Evolutionary conservation across 1,284 basidiomycete genomes (phyloP), one percentile per base, ranked within the genome.

Genomic region (Malassezia cuniculi): DNA sequence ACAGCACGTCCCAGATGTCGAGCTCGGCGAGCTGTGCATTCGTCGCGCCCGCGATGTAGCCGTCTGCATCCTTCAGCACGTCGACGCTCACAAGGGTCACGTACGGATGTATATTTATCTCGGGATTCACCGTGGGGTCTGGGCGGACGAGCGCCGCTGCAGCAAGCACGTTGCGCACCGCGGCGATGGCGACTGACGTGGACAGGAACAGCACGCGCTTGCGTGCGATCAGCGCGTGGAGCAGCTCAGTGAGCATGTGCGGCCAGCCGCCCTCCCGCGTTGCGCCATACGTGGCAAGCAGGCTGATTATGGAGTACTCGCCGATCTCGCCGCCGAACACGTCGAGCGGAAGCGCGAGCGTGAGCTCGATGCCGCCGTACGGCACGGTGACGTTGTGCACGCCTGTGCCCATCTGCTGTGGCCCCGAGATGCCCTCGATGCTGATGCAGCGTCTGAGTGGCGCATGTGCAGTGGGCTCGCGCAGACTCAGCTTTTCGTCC

Each of bases 1-100:
- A 82, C 26, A 94, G 72, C 1, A 97, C 72, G 67, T 97, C 89
- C 90, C 90, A 97, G 12, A 76, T 74, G 1, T 78, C 78, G 0
- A 81, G 76, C 6, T 81, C 75, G 57, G 89, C 85, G 65, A 94
- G 94, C 21, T 90, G 85, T 1, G 89, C 89, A 60, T 97, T 95
- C 3, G 85, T 90, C 2, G 94, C 87, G 3, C 89, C 89, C 5
- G 87, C 89, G 40, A 97, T 86, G 66, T 81, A 97, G 9, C 83
- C 86, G 4, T 82, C 78, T 33, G 84, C 78, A 29, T 78, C 77
- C 68, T 89, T 81, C 73, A 90, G 81, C 52, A 89, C 81, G 54
- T 90, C 85, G 38, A 85, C 73, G 42, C 82, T 85, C 15, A 78
- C 80, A 42, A 95, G 71, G 60, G 85, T 89, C 10, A 85, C 83